Evolutionary conservation across 2,329 filamentous ascomycete genomes (phyloP), one percentile per base, ranked within the genome.

Genomic region (Alternaria hordeiaustralica): DNA sequence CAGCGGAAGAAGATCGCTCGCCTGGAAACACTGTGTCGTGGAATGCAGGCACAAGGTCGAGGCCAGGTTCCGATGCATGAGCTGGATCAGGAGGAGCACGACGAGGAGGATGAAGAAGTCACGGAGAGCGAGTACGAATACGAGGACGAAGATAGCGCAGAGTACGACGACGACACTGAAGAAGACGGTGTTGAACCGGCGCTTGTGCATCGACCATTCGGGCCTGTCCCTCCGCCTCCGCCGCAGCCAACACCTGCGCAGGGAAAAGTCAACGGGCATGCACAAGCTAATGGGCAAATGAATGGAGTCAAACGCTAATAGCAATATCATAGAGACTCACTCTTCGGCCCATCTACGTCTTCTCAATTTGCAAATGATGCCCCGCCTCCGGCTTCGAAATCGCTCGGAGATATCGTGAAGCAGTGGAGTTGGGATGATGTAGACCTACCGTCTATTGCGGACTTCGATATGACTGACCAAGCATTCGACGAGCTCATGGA

Each of bases 41-140:
- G 94, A 74, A 97, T 98, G 93, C 95, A 98, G 80, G 92, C 93
- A 69, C 94, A 97, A 76, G 94, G 95, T 15, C 90, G 95, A 64
- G 93, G 93, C 59, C 87, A 92, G 62, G 89, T 88, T 23, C 74
- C 78, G 6, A 78, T 78, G 73, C 71, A 74, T n/a, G 77, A 61
- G 84, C 88, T 80, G 28, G 82, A 63, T 12, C 61, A 60, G 1
- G 61, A 63, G 36, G 61, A 56, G n/a, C 60, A 63, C 5, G 57
- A 63, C 7, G 61, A 87, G 84, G 67, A 87, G 87, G 68, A 84
- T 87, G 68, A 89, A 88, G 78, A 87, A 76, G 75, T 85, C 12
- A 80, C 78, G 12, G 79, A 81, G 66, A 80, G 78, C 61, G 78
- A 81, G 64, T 80, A 80, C 63, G 78, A 80, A 55, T 79, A 81